Conservation (phyloP, 1,284 basidiomycete genomes). For the Cryptococcus neoformans region DNA sequence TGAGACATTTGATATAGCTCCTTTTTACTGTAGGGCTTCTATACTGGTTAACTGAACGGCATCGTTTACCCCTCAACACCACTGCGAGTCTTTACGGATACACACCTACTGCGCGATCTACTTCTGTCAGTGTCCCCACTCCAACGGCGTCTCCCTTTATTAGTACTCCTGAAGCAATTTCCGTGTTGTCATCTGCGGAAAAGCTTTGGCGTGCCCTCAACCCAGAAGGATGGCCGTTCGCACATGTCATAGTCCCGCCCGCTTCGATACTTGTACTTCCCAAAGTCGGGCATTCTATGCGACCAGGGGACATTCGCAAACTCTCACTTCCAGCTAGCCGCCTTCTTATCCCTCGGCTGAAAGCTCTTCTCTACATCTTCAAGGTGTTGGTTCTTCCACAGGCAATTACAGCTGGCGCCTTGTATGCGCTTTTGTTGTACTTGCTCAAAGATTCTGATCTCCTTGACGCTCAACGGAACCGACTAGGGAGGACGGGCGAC, state of each 20-base stretch:
- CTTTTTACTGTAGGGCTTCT: conserved; percentile 43
- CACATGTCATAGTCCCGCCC: conserved; percentile 77
- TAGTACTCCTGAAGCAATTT: conserved; percentile 14
- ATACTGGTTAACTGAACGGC: conserved; percentile 44
- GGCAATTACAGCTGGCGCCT: conserved; percentile 64
- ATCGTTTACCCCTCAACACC: conserved; percentile 18
- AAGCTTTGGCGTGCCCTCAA: conserved; percentile 76
- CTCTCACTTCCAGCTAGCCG: conserved; percentile 27
- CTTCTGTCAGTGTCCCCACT: conserved; percentile 7
- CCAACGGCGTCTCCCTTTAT: conserved; percentile 8
- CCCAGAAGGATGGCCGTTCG: conserved; percentile 62
- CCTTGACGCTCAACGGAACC: conserved; percentile 74
- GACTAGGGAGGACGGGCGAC: conserved; percentile 35
- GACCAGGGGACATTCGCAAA: conserved; percentile 38
- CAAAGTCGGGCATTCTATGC: conserved; percentile 34
- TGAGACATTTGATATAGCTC: conserved; percentile 18
- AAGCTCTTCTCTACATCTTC: conserved; percentile 63
- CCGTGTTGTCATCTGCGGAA: conserved; percentile 34
- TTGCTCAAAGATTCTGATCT: conserved; percentile 88
- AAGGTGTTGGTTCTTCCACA: conserved; percentile 86
- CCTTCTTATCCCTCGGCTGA: conserved; percentile 46
- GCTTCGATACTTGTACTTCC: conserved; percentile 71
- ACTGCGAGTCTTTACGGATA: conserved; percentile 43
- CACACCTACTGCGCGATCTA: conserved; percentile 19
- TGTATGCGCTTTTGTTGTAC: conserved; percentile 81